Percentiles rank a stretch among this genome's conserved stretches.
Evolutionary conservation across 225 moss, liverwort and hornwort genomes (phyloP).

Genomic region (Asterella californica): DNA sequence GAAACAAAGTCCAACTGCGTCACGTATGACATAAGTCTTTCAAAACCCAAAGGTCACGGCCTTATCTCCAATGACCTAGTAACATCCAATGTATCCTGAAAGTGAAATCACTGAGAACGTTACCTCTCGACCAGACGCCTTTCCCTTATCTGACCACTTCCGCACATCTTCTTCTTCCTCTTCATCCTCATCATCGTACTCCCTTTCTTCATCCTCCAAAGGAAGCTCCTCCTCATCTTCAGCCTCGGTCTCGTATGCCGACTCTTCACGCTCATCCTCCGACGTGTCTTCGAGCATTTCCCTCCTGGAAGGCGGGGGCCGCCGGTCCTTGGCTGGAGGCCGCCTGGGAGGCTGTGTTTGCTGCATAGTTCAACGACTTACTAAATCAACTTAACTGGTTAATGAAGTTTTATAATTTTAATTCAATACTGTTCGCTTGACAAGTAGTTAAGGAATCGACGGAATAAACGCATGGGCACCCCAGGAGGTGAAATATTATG

Average conservation of each 20-base stretch:
- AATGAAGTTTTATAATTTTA: too few species aligned
- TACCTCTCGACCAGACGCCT: constrained; percentile 54
- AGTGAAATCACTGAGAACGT: background rate
- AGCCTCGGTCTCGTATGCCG: constrained; percentile 70
- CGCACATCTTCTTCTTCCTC: constrained; percentile 58
- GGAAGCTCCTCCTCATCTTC: constrained; percentile 50
- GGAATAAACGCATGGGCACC: too few species aligned
- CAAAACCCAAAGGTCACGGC: background rate
- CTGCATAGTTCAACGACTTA: constrained; percentile 39
- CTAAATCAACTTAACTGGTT: background rate
- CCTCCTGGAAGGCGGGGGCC: constrained; percentile 28
- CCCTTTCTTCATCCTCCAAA: constrained; percentile 56
- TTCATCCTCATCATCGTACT: constrained; percentile 67
- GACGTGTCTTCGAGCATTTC: constrained; percentile 74
- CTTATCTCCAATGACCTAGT: background rate
- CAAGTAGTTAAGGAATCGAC: too few species aligned
- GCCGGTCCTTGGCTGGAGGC: constrained; percentile 51
- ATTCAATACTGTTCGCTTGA: too few species aligned
- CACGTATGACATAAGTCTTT: background rate
- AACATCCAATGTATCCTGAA: background rate
- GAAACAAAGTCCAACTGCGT: background rate
- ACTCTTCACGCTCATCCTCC: constrained; percentile 79
- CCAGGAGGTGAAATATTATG: too few species aligned
- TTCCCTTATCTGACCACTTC: constrained; percentile 65
- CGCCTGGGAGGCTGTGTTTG: constrained; percentile 59